Evolutionary conservation across 352 stramenopile species (phyloP).

Genomic region (Bremia lactucae): DNA sequence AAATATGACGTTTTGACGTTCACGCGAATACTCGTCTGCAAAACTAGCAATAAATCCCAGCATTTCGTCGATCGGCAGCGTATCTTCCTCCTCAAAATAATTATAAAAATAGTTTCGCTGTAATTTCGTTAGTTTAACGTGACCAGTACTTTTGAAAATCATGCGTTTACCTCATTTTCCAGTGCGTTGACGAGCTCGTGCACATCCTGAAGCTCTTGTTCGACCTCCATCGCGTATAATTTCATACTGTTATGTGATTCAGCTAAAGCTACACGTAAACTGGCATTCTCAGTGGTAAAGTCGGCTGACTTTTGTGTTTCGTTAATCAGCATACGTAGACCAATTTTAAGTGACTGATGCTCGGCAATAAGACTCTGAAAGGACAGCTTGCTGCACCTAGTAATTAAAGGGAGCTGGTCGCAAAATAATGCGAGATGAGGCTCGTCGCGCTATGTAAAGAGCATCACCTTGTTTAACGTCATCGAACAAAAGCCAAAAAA

Average conservation of each 20-base stretch:
- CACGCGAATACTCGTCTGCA: conserved; percentile 38
- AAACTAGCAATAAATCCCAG: conserved; percentile 57
- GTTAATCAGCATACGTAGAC: conserved; percentile 39
- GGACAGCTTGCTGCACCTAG: conserved; percentile 59
- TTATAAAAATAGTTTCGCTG: conserved; percentile 58
- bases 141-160: not conserved
- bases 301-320: conserved; percentile 36
- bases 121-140: not conserved
- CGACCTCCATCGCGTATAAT: conserved; percentile 48
- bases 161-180: conserved; percentile 30
- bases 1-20: conserved; percentile 36
- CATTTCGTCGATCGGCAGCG: conserved; percentile 52
- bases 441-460: conserved; percentile 36
- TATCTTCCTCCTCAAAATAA: conserved; percentile 70
- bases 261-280: conserved; percentile 12
- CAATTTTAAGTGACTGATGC: conserved; percentile 43
- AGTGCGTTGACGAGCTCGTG: conserved; percentile 36
- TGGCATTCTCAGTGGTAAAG: conserved; percentile 21
- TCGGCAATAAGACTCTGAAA: conserved; percentile 44
- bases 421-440: conserved; percentile 48
- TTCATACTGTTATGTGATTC: conserved; percentile 30
- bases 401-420: conserved; percentile 47
- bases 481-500: not conserved
- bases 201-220: conserved; percentile 41
- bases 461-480: not conserved